Base-by-base conservation (phyloP, 495 filamentous ascomycete species). In the Lasiosphaeria hispida region DNA sequence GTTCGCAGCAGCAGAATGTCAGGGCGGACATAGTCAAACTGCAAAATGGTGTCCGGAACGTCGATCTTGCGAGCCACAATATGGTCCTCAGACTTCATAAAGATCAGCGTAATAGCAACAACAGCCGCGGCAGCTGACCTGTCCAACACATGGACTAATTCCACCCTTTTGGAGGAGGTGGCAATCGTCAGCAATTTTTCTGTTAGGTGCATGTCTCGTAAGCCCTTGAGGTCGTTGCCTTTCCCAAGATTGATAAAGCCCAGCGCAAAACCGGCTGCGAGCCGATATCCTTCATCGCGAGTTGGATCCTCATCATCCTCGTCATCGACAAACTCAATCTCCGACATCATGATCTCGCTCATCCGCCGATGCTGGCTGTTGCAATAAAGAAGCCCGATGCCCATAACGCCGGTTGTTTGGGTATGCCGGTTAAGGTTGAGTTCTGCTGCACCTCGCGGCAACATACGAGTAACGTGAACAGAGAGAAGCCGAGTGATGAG, bases 301-400 rank as follows among this genome's bases (percentile, higher is more conserved):
- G 97, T 71, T n/a, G 83, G 85, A 58, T 97, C 92, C 37, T 84
- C 78, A 10, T 83, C 80, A 13, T 79, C 73, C 45, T 90, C 89
- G 11, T 82, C 70, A 38, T 90, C 90, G 39, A 88, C 78, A 49
- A 90, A 87, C 62, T 97, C 92, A 47, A 99, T 94, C 69, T 99
- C 94, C 0, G 92, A 96, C 39, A 97, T 82, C 90, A 97, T 96
- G 36, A 97, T 88, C 69, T 99, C 94, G 66, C 90, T 96, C 94
- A 99, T 99, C 48, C 94, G 85, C 7, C 94, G 88, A 75, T 99
- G 94, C 62, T 97, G 94, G 18, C 92, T 96, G 68, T 90, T 87
- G 74, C 89, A 96, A 68, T 97, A 99, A 2, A 99, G 75, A 9
- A 99, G 75, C 1, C 94, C 94, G 59, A 97, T 96, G 2, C 95